Percentiles rank a stretch among this genome's conserved stretches.
Evolutionary conservation across 23 red algal species (phyloP).

Genomic region (Pyropia haitanensis): DNA sequence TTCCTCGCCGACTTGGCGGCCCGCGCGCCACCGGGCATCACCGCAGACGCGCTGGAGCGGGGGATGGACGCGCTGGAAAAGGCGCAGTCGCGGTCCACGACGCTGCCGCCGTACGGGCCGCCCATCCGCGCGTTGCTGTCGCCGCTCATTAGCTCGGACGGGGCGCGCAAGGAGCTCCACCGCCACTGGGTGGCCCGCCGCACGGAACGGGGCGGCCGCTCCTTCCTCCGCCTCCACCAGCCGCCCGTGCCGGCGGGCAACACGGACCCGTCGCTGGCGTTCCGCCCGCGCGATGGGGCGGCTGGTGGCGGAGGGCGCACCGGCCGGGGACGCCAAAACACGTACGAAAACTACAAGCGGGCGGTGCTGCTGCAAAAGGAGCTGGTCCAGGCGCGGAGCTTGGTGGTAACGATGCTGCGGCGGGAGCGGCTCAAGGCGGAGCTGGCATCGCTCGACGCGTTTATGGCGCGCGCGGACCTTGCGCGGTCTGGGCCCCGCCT

Average conservation of each 20-base stretch:
- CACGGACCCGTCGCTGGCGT: slow-evolving; percentile 70
- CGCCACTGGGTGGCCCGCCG: slow-evolving; percentile 52
- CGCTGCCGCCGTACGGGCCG: no score
- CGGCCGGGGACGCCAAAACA: slow-evolving; percentile 43
- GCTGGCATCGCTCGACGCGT: slow-evolving; percentile 13
- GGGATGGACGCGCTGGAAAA: slow-evolving; percentile 83
- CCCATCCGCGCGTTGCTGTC: no score
- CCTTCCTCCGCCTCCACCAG: slow-evolving; percentile 64
- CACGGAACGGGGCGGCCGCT: background rate
- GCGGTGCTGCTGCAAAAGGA: slow-evolving; percentile 56
- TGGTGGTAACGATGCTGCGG: slow-evolving; percentile 41
- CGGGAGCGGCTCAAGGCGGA: slow-evolving; percentile 65
- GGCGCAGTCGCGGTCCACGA: slow-evolving; percentile 27
- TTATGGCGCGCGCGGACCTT: background rate
- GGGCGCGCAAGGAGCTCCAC: slow-evolving; percentile 37
- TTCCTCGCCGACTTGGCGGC: slow-evolving; percentile 15
- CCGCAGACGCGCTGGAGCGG: slow-evolving; percentile 45
- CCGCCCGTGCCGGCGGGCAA: slow-evolving; percentile 52
- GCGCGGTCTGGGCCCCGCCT: background rate
- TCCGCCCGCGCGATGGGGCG: slow-evolving; percentile 80
- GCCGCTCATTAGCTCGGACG: slow-evolving; percentile 1
- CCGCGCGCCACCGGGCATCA: background rate
- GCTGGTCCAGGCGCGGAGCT: slow-evolving; percentile 29
- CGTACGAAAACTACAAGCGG: slow-evolving; percentile 79
- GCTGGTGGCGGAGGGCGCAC: slow-evolving; percentile 22